These are phyloP conservation scores for Phlegmacium glaucopus DNA, from an alignment of 768 basidiomycete species.

Conservation along the genomic window DNA sequence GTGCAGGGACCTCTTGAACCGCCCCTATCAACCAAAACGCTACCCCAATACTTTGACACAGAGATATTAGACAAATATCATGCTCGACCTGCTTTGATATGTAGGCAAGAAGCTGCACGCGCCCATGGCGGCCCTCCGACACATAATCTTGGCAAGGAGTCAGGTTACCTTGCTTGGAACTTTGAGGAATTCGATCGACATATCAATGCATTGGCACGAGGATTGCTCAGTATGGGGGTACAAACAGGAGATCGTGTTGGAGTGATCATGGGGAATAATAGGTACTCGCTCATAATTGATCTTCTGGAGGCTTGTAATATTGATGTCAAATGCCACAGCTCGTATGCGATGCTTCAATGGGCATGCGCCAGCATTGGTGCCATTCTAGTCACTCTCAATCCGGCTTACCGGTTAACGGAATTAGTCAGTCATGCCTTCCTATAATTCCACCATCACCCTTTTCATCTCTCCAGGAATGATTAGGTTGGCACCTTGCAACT, in stretches of 20 bases:
- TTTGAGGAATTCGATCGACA: slow-evolving; percentile 68
- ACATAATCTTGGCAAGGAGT: slow-evolving; percentile 42
- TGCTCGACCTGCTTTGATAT: slow-evolving; percentile 60
- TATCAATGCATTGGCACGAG: slow-evolving; percentile 65
- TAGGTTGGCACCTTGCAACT: slow-evolving; percentile 63
- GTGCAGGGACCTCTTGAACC: slow-evolving; percentile 57
- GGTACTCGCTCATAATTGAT: slow-evolving; percentile 39
- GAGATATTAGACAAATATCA: slow-evolving; percentile 50
- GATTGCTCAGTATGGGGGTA: slow-evolving; percentile 66
- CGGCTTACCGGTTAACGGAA: slow-evolving; percentile 71
- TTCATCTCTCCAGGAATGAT: slow-evolving; percentile 2
- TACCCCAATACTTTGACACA: slow-evolving; percentile 57
- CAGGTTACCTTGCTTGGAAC: slow-evolving; percentile 63
- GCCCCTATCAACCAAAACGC: slow-evolving; percentile 52
- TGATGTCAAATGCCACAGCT: too few species aligned
- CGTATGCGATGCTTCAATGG: slow-evolving; percentile 83
- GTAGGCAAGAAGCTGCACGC: slow-evolving; percentile 52
- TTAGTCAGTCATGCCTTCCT: slow-evolving; percentile 46
- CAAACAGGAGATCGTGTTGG: slow-evolving; percentile 74
- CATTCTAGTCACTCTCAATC: slow-evolving; percentile 79
- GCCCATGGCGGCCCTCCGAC: slow-evolving; percentile 60
- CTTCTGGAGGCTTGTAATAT: background rate
- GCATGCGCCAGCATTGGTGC: slow-evolving; percentile 85
- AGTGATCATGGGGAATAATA: slow-evolving; percentile 83
- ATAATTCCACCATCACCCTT: background rate